Evolutionary conservation across 805 yeast species (phyloP).

Genomic region (Yarrowia osloensis): DNA sequence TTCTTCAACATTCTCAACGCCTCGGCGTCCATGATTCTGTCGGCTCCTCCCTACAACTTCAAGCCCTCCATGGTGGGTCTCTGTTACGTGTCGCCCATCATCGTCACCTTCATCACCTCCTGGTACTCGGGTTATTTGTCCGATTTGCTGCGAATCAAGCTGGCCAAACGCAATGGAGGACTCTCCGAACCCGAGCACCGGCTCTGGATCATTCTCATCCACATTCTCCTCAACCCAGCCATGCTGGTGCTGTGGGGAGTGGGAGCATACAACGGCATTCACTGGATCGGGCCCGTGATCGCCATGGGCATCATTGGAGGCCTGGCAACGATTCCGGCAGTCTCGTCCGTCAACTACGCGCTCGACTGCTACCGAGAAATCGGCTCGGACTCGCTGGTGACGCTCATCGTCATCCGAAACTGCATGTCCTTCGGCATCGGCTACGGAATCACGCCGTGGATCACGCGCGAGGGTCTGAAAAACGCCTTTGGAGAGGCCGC

Average conservation of each 20-base stretch:
- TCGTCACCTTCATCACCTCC: conserved; percentile 14
- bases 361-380: conserved; percentile 51
- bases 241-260: conserved; percentile 56
- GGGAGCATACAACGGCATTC: conserved; percentile 51
- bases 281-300: conserved; percentile 51
- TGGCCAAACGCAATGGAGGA: conserved; percentile 45
- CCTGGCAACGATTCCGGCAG: conserved; percentile 50
- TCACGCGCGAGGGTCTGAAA: conserved; percentile 49
- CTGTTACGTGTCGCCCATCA: conserved; percentile 12
- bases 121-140: conserved; percentile 18
- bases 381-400: conserved; percentile 50
- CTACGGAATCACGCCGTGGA: conserved; percentile 56
- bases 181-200: conserved; percentile 54
- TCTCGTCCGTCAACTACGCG: conserved; percentile 51
- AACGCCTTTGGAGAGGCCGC: conserved; percentile 44
- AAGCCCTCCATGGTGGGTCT: conserved; percentile 26
- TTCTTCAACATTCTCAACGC: conserved; percentile 31
- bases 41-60: conserved; percentile 30
- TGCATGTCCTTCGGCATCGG: conserved; percentile 52
- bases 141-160: conserved; percentile 11
- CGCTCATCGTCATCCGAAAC: conserved; percentile 53
- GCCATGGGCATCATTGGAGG: conserved; percentile 50
- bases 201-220: conserved; percentile 49
- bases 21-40: conserved; percentile 16
- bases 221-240: conserved; percentile 49